A percentile compares a stretch with the other conserved stretches of the same genome.
phyloP scores from a whole-genome alignment of 169 alveolate species.

The Neospora caninum region DNA sequence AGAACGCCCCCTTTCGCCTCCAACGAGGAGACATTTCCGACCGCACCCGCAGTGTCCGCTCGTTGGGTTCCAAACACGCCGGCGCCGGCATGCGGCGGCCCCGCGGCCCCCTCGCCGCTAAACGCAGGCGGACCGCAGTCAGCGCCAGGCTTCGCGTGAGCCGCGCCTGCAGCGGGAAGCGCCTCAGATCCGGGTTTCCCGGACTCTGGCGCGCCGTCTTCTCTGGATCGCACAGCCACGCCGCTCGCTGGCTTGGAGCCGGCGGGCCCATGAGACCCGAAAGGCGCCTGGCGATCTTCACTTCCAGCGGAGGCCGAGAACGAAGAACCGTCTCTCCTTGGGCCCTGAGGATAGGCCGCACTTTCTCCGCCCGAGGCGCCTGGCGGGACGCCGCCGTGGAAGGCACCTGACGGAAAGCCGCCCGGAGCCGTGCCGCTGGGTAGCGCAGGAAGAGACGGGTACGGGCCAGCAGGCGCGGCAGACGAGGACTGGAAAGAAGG shows the following conservation, averaged over 20 bases:
- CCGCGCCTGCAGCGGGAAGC: background rate
- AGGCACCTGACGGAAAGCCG: background rate
- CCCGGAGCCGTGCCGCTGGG: background rate
- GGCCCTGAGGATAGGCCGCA: background rate
- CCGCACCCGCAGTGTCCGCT: background rate
- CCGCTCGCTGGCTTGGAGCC: background rate
- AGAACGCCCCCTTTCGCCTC: background rate
- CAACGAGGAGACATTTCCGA: background rate
- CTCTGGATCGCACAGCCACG: background rate
- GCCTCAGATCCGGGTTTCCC: background rate
- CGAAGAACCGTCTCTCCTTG: too few species aligned
- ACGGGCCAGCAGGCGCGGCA: background rate
- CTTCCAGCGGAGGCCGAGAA: background rate
- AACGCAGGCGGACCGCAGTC: background rate
- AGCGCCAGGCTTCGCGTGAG: background rate
- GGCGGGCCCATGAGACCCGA: background rate
- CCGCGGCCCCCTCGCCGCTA: background rate
- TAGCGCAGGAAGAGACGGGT: background rate
- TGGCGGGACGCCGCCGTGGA: background rate
- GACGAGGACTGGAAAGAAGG: background rate
- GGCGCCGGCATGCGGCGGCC: background rate
- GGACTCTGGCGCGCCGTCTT: background rate
- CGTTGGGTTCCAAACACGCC: background rate
- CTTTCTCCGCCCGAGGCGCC: background rate
- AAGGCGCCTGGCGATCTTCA: background rate